phyloP scores from a whole-genome alignment of 345 rosid genomes.

The Lepidium sativum region DNA sequence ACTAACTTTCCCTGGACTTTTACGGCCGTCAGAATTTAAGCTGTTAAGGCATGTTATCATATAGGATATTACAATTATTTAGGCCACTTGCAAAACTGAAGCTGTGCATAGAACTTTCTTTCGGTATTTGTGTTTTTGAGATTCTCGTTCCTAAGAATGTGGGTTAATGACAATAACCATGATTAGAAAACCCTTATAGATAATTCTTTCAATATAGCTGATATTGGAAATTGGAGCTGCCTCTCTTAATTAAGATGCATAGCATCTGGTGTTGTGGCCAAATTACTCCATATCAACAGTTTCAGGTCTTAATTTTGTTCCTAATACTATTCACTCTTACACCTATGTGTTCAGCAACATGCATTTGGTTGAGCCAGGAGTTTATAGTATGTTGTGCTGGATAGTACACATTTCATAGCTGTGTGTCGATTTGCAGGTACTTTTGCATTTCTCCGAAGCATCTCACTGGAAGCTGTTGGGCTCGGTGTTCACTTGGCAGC shows the following conservation, averaged over 20 bases:
- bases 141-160: neutral
- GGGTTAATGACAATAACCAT: neutral
- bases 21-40: neutral
- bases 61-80: neutral
- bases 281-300: neutral
- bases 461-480: constrained; percentile 89
- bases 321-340: neutral
- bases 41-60: neutral
- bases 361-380: neutral
- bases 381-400: neutral
- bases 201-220: neutral
- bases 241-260: neutral
- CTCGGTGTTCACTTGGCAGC: constrained; percentile 97
- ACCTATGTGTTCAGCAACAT: neutral
- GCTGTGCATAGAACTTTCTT: neutral
- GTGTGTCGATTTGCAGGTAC: constrained; percentile 48
- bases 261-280: neutral
- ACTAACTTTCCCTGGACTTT: neutral
- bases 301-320: neutral
- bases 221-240: neutral
- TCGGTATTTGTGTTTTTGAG: neutral
- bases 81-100: constrained; percentile 10
- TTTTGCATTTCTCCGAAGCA: constrained; percentile 78
- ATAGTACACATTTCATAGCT: neutral
- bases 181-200: neutral